Base-by-base conservation (phyloP, 164 flowering plant species). In the Vitis amurensis region DNA sequence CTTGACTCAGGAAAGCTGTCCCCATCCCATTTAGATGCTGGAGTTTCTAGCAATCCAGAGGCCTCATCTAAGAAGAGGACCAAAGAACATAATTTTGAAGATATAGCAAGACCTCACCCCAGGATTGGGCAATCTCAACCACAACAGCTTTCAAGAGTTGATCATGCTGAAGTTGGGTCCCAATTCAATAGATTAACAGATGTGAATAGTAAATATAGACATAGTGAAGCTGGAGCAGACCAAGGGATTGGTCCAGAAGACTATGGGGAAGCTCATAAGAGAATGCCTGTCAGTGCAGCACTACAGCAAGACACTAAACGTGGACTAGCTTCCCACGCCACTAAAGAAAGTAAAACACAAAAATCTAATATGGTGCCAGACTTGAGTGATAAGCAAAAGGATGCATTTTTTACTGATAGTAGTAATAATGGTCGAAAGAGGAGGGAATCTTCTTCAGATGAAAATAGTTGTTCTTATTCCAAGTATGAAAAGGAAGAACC, bases 401-500 rank as follows among this genome's bases (percentile, higher is more conserved):
- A 82, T 64, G 49, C 73, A 59, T 31, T 73, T 55, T 64, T 64
- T 67, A 63, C 47, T 19, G 85, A 78, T 51, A 77, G 64, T 48
- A 71, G 69, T 60, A 70, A 75, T 11, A 74, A 74, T 60, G 80
- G 76, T 56, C 76, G 49, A 60, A 84, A 84, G 70, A 88, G 69
- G 76, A 83, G 81, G 76, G 90, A 79, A 51, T 84, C 88, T 60
- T 90, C 88, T 74, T 86, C 93, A 9, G 94, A 89, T 71, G 97
- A 91, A 59, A 90, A 80, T 55, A 78, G 74, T 70, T 83, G 71
- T 73, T 76, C 89, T 16, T 96, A 85, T 74, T 79, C 84, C 11
- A 92, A 91, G 82, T 96, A 88, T 81, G 98, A 91, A 57, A 96
- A 92, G 83, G 88, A 89, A 67, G 84, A 81, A 61, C 97, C 99